Conservation (phyloP, 2,329 filamentous ascomycete species). For the Colletotrichum sp. region DNA sequence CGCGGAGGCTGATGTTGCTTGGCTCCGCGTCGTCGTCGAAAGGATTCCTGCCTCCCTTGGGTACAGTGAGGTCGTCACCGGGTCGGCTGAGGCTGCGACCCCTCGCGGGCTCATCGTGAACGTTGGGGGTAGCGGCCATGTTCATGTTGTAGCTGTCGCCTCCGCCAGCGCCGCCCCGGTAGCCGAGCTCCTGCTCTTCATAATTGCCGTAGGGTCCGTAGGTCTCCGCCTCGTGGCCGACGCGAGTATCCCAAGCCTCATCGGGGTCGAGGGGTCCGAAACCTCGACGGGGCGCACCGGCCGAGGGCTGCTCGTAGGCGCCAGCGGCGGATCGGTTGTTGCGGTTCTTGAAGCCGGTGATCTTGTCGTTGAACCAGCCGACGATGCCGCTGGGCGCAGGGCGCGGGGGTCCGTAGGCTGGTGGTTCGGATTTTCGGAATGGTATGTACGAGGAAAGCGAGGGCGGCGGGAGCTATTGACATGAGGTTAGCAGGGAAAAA, state of each 20-base stretch:
- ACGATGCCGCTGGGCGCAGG: slow-evolving; percentile 66
- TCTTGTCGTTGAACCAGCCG: slow-evolving; percentile 75
- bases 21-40: slow-evolving; percentile 73
- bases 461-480: slow-evolving; percentile 69
- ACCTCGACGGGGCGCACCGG: slow-evolving; percentile 53
- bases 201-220: slow-evolving; percentile 70
- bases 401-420: slow-evolving; percentile 52
- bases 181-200: slow-evolving; percentile 77
- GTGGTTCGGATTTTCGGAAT: slow-evolving; percentile 60
- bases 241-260: slow-evolving; percentile 84
- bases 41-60: slow-evolving; percentile 59
- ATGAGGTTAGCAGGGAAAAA: neutral
- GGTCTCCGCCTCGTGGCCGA: slow-evolving; percentile 73
- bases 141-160: slow-evolving; percentile 56
- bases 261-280: slow-evolving; percentile 79
- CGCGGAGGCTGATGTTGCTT: slow-evolving; percentile 67
- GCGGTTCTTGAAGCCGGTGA: slow-evolving; percentile 67
- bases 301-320: slow-evolving; percentile 68
- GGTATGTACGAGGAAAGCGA: slow-evolving; percentile 73
- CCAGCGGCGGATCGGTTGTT: slow-evolving; percentile 71
- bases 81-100: slow-evolving; percentile 12
- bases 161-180: slow-evolving; percentile 39
- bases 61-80: slow-evolving; percentile 30
- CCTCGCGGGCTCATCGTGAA: slow-evolving; percentile 28
- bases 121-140: slow-evolving; percentile 41